These are phyloP conservation scores for Gliomastix tumulicola DNA, from an alignment of 2,329 filamentous ascomycete genomes.

Conservation along the genomic window DNA sequence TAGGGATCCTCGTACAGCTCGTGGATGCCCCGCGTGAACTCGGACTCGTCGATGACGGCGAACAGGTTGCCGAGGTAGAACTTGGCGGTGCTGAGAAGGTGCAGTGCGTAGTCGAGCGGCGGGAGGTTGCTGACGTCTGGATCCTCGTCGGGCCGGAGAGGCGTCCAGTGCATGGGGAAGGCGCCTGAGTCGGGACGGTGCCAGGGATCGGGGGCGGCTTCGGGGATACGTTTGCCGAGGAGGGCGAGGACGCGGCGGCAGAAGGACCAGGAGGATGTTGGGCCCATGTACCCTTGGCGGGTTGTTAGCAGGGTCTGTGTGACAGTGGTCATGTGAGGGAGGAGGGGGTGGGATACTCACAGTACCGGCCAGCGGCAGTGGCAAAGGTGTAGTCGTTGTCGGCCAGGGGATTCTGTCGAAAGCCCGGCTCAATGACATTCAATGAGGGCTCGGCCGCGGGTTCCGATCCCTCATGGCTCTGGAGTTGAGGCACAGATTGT, in stretches of 20 bases:
- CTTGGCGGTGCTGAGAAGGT: slow-evolving; percentile 14
- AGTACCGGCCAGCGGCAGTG: slow-evolving; percentile 17
- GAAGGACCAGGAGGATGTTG: slow-evolving; percentile 26
- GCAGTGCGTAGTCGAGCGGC: slow-evolving; percentile 12
- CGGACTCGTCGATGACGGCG: slow-evolving; percentile 13
- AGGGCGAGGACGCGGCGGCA: slow-evolving; percentile 22
- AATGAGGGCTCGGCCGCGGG: no score
- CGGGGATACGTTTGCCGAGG: slow-evolving; percentile 20
- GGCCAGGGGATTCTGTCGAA: slow-evolving; percentile 18
- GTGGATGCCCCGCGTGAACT: slow-evolving; percentile 9
- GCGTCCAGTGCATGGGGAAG: slow-evolving; percentile 20
- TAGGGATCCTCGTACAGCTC: slow-evolving; percentile 13
- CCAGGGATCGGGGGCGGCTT: slow-evolving; percentile 16
- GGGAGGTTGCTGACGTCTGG: slow-evolving; percentile 17
- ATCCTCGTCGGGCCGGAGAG: slow-evolving; percentile 12
- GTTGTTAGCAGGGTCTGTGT: not conserved
- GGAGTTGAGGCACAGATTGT: no score
- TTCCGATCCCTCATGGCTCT: no score
- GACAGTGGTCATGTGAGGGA: not conserved
- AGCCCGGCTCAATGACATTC: not conserved
- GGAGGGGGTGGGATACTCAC: slow-evolving; percentile 14
- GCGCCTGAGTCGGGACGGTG: slow-evolving; percentile 23
- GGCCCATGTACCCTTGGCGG: slow-evolving; percentile 23
- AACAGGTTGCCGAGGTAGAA: slow-evolving; percentile 14
- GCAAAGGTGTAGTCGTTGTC: slow-evolving; percentile 22